Percentiles rank a stretch among this genome's conserved stretches.
Evolutionary conservation across 1,139 yeast species (phyloP).

Genomic region (Protomyces pachydermus): DNA sequence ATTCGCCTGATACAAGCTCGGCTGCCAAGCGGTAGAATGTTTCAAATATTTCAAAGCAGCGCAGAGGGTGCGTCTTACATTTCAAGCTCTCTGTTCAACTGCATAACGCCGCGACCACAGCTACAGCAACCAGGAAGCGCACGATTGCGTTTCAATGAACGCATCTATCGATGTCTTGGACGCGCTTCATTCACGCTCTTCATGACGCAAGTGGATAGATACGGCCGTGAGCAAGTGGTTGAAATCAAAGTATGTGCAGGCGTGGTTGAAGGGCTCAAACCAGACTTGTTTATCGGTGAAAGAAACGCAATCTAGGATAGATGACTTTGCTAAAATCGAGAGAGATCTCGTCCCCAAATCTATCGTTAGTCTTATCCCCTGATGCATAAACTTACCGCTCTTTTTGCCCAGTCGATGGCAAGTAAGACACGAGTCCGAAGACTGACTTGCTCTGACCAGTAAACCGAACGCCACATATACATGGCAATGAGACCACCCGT

Average conservation of each 20-base stretch:
- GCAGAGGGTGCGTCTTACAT: background rate
- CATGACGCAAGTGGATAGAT: background rate
- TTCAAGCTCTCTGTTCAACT: background rate
- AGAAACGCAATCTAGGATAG: background rate
- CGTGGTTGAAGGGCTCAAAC: background rate
- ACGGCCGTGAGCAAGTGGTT: background rate
- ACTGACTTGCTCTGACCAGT: slow-evolving; percentile 60
- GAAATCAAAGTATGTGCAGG: background rate
- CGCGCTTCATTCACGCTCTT: background rate
- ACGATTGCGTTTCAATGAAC: background rate
- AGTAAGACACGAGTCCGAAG: slow-evolving; percentile 54
- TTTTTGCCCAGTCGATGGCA: slow-evolving; percentile 60
- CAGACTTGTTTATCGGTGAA: background rate
- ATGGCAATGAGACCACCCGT: slow-evolving; percentile 59
- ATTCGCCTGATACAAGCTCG: background rate
- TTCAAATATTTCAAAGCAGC: background rate
- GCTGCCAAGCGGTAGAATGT: background rate
- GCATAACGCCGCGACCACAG: background rate
- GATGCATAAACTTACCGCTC: slow-evolving; percentile 34
- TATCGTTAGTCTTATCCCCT: background rate
- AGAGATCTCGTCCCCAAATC: slow-evolving; percentile 28
- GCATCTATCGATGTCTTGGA: background rate
- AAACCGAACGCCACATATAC: slow-evolving; percentile 64
- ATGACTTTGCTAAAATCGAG: slow-evolving; percentile 20
- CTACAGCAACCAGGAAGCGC: background rate